Base-by-base conservation (phyloP, 2,329 filamentous ascomycete genomes). In the Apiospora rasikravindrae region DNA sequence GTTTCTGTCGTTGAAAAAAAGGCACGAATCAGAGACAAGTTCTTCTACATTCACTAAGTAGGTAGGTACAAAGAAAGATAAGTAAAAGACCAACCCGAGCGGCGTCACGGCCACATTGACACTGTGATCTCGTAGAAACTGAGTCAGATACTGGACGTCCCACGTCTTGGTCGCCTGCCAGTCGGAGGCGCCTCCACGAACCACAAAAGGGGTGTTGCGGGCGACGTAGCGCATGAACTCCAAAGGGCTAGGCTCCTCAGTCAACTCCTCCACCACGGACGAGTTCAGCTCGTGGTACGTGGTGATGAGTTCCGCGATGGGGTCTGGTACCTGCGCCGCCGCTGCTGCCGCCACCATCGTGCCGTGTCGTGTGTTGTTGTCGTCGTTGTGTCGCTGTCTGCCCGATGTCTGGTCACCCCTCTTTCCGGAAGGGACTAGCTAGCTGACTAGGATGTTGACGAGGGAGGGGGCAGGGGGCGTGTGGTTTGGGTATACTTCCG, bases 101-200 rank as follows among this genome's bases (percentile, higher is more conserved):
- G 93, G 93, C n/a, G 94, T 96, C 45, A 94, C 87, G 29, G 93
- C 93, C 71, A 96, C 93, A 76, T 93, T 94, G 69, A 96, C 91
- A 0, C 81, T 81, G 70, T 88, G 85, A 4, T 86, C 86, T 7
- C 81, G 82, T 77, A 96, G 86, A 0, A 83, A 82, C 2, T 84
- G 75, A 42, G 84, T 84, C 4, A 96, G 84, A 77, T 91, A 92
- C 0, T 82, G 78, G 1, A 87, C 86, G 73, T 88, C 87, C 94
- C 94, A 96, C 69, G 82, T 84, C 71, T 82, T 84, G 3, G 85
- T 85, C 0, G 93, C 92, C 51, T 84, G 83, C 92, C 93, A 96
- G 47, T 86, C 81, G 0, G 78, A 78, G 1, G 92, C 92, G 3
- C 87, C 92, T 11, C 86, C 83, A 49, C 92, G 87, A 40, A 95